Conservation (phyloP, 495 filamentous ascomycete genomes). For the Pyrenopolyporus hunteri region DNA sequence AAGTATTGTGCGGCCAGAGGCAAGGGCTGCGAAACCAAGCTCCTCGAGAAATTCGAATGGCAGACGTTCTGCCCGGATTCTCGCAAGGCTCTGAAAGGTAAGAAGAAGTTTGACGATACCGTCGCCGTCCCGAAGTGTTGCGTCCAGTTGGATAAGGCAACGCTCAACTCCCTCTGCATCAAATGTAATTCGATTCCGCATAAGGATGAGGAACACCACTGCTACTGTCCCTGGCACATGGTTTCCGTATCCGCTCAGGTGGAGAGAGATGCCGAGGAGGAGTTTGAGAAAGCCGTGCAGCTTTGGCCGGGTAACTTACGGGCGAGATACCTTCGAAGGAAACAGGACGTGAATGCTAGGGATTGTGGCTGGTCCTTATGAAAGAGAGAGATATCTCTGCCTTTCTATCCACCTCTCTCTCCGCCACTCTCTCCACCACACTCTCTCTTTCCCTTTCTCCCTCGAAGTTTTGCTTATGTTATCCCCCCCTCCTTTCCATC, state of each 20-base stretch:
- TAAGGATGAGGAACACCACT: neutral
- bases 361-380: conserved; percentile 6
- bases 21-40: neutral
- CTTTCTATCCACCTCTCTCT: no score
- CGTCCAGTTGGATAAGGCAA: neutral
- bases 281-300: conserved; percentile 2
- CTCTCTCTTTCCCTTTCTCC: no score
- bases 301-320: conserved; percentile 11
- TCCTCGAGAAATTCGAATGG: conserved; percentile 6
- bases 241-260: neutral
- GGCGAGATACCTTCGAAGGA: conserved; percentile 13
- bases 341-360: neutral
- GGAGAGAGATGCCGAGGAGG: neutral
- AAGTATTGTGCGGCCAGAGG: conserved; percentile 6
- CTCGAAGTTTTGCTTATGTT: no score
- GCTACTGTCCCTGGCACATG: conserved; percentile 1
- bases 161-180: neutral
- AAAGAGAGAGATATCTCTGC: no score
- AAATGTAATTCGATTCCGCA: conserved; percentile 1
- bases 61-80: conserved; percentile 6
- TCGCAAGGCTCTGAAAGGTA: neutral
- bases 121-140: conserved; percentile 9
- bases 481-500: no score
- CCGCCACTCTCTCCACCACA: no score
- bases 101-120: neutral